A percentile compares a stretch with the other conserved stretches of the same genome.
Evolutionary conservation across 176 grass and related monocot species (phyloP).

Genomic region (Oryza nivara): DNA sequence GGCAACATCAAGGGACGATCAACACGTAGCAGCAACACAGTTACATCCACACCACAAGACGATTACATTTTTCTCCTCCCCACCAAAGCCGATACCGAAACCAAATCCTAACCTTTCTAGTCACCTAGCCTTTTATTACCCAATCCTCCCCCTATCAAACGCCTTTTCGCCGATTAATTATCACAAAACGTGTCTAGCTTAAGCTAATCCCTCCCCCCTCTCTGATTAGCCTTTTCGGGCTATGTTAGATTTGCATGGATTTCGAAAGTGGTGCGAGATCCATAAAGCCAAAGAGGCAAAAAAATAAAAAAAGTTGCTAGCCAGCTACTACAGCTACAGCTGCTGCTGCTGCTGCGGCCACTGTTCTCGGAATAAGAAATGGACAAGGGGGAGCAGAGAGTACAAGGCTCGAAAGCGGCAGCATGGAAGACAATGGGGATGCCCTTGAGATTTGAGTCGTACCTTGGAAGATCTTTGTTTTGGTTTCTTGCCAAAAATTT

Average conservation of each 20-base stretch:
- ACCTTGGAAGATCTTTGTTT: conserved; percentile 42
- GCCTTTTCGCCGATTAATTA: neutral
- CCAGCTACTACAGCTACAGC: neutral
- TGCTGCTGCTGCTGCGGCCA: neutral
- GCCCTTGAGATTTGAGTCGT: conserved; percentile 41
- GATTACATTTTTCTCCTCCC: neutral
- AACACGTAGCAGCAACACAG: conserved; percentile 20
- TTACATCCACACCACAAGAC: neutral
- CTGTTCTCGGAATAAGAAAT: conserved; percentile 5
- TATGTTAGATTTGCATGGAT: conserved; percentile 38
- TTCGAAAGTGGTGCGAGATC: conserved; percentile 49
- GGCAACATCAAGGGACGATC: neutral
- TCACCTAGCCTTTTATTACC: neutral
- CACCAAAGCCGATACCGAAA: neutral
- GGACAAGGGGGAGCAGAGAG: neutral
- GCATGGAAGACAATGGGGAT: neutral
- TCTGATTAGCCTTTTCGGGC: neutral
- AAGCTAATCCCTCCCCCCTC: neutral
- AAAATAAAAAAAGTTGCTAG: neutral
- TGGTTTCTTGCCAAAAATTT: conserved; percentile 22
- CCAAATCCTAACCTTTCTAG: conserved; percentile 15
- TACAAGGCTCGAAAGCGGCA: neutral
- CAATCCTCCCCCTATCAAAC: neutral
- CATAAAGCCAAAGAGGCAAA: conserved; percentile 8
- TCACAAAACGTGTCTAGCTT: neutral